A percentile compares a stretch with the other conserved stretches of the same genome.
Evolutionary conservation across 805 yeast species (phyloP).

Genomic region (Wickerhamiella qilinensis): DNA sequence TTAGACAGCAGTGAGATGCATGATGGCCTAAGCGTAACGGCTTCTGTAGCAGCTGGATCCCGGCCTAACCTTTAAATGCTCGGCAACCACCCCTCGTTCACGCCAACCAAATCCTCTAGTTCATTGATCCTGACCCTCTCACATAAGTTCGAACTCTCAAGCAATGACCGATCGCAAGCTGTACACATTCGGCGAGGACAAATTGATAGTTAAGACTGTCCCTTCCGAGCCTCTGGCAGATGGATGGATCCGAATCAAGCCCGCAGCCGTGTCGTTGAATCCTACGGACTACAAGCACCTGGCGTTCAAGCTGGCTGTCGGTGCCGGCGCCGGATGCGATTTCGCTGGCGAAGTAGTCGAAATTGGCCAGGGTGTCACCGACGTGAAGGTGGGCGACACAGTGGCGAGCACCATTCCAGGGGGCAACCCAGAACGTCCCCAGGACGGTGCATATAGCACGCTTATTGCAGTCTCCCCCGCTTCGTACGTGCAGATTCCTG

Average conservation of each 20-base stretch:
- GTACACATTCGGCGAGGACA: background rate
- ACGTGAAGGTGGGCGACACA: conserved; percentile 16
- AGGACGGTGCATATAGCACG: conserved; percentile 45
- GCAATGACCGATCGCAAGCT: too few relatives aligned
- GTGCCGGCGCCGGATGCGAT: conserved; percentile 45
- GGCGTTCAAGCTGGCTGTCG: conserved; percentile 27
- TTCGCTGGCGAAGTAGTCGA: conserved; percentile 39
- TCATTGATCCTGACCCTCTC: too few relatives aligned
- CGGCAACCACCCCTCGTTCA: too few relatives aligned
- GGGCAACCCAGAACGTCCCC: conserved; percentile 25
- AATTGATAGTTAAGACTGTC: background rate
- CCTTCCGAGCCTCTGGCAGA: background rate
- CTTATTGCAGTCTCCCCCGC: conserved; percentile 29
- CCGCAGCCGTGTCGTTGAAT: conserved; percentile 40
- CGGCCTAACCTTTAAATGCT: too few relatives aligned
- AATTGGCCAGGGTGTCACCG: conserved; percentile 31
- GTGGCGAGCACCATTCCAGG: conserved; percentile 35
- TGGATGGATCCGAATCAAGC: conserved; percentile 28
- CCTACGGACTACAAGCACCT: conserved; percentile 62
- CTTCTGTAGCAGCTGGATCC: too few relatives aligned
- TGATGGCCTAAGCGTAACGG: too few relatives aligned
- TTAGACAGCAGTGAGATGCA: too few relatives aligned
- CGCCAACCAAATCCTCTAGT: too few relatives aligned
- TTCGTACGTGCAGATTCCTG: conserved; percentile 18
- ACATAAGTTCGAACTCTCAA: too few relatives aligned